phyloP scores from a whole-genome alignment of 306 rosid species.

The Begonia loranthoides region DNA sequence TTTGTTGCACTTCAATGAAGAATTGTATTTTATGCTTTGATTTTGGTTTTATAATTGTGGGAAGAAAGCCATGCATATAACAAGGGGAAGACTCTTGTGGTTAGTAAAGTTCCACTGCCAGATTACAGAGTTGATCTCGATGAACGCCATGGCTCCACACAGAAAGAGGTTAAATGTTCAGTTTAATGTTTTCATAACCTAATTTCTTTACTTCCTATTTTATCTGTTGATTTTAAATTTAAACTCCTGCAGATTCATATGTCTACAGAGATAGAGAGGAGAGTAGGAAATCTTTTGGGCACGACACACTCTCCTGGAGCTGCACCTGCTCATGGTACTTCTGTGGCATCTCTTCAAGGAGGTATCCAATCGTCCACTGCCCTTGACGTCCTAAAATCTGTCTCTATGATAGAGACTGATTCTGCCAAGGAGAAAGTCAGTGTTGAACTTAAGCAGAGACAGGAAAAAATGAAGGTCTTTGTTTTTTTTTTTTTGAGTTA shows the following conservation, averaged over 20 bases:
- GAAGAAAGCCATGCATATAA: constrained; percentile 87
- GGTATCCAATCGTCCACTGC: constrained; percentile 21
- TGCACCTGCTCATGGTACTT: constrained; percentile 17
- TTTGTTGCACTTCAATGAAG: background rate
- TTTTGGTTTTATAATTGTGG: constrained; percentile 39
- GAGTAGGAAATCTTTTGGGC: constrained; percentile 74
- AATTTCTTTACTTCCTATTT: background rate
- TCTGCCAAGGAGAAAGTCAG: constrained; percentile 45
- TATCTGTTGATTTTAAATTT: constrained; percentile 2
- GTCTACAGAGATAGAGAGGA: constrained; percentile 68
- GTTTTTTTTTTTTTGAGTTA: background rate
- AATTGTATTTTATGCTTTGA: constrained; percentile 20
- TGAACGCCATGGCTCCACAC: constrained; percentile 87
- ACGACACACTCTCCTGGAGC: constrained; percentile 29
- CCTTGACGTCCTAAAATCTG: constrained; percentile 15
- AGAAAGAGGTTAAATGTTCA: constrained; percentile 49
- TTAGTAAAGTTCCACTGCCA: constrained; percentile 88
- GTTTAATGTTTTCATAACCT: constrained; percentile 5
- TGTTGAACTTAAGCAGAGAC: constrained; percentile 57
- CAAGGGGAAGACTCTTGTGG: constrained; percentile 75
- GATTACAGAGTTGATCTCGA: constrained; percentile 97
- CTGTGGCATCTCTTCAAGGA: constrained; percentile 24
- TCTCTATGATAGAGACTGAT: constrained; percentile 24
- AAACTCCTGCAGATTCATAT: constrained; percentile 49
- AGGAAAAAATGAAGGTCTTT: constrained; percentile 53